Evolutionary conservation across 352 stramenopile genomes (phyloP), one percentile per base, ranked within the genome.

Genomic region (Phytophthora pistaciae): DNA sequence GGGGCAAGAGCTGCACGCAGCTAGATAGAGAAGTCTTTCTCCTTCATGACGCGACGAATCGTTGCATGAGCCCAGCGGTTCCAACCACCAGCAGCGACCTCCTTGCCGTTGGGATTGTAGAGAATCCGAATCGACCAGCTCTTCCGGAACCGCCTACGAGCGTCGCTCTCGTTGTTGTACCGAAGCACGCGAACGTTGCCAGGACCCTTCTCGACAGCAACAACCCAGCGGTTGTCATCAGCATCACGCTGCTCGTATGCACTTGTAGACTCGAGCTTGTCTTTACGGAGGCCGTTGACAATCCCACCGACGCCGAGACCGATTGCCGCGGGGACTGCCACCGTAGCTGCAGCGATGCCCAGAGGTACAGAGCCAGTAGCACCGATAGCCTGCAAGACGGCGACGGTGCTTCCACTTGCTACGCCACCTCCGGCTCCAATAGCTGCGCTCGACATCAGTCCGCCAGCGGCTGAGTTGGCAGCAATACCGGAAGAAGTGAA

Each of bases 61-160:
- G 70, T 74, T n/a, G 42, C 40, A 11, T 44, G 56, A 13, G 60
- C 59, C 56, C 52, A 71, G 10, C n/a, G 21, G 40, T 70, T 66
- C 68, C 60, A 70, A 5, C 66, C 65, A 6, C 16, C 66, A 21
- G 40, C 38, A 7, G 55, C 42, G 40, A 78, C 44, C 18, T 71
- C 60, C 14, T 70, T 49, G 3, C 60, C 52, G 10, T 68, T 44
- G 9, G 65, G 60, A 20, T 21, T 57, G 52, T 74, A 77, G 6
- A 77, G 60, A 6, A 70, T n/a, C 5, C 70, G 70, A 4, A 64
- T 66, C 31, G 57, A 70, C 60, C 64, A 74, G 40, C 64, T 74
- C 21, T 60, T 63, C 9, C 29, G 29, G 33, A 77, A 77, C 20
- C 58, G 36, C 27, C 13, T 33, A 13, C 58, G 29, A 11, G 70